Base-by-base conservation (phyloP, 805 yeast species). In the Suhomyces emberorum region DNA sequence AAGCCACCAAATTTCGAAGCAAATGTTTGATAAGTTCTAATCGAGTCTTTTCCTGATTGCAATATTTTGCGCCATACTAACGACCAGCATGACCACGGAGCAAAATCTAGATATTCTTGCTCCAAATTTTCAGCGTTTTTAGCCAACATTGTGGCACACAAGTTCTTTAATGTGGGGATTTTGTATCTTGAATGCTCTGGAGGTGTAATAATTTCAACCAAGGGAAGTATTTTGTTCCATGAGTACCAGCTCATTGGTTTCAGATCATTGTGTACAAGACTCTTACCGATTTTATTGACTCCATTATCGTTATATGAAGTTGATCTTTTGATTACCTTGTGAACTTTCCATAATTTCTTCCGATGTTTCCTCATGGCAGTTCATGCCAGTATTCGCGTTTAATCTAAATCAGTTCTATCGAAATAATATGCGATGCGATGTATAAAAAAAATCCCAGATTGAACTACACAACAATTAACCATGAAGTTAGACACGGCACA, bases 401-500 rank as follows among this genome's bases (percentile, higher is more conserved):
- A n/a, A n/a, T n/a, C n/a, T n/a, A n/a, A n/a, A n/a, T n/a, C n/a
- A n/a, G n/a, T n/a, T n/a, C n/a, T 10, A 20, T 10, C 10, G 23
- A 20, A 7, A 20, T 20, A 7, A 20, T 20, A 7, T 7, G 28
- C 32, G 22, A 15, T 19, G 42, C 42, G 39, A 37, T 24, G 42
- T 28, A 15, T 33, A 37, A 27, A 31, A 28, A 26, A 28, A 30
- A 25, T 19, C 8, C 14, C 14, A 10, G 6, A 14, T 16, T 15
- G 9, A 28, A 7, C 10, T 14, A 24, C 29, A 4, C 25, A 22
- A 9, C 35, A 8, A 19, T 8, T 24, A 14, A 68, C 32, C 25
- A 91, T 93, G 97, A 93, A 88, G 74, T 70, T 93, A 35, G 97
- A 93, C 49, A 85, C 95, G 0, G 71, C 93, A 7, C 95, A 88